Percentiles rank a stretch among this genome's conserved stretches.
These are phyloP conservation scores for Dothidotthia symphoricarpi DNA, from an alignment of 2,329 filamentous ascomycete genomes.

Conservation along the genomic window DNA sequence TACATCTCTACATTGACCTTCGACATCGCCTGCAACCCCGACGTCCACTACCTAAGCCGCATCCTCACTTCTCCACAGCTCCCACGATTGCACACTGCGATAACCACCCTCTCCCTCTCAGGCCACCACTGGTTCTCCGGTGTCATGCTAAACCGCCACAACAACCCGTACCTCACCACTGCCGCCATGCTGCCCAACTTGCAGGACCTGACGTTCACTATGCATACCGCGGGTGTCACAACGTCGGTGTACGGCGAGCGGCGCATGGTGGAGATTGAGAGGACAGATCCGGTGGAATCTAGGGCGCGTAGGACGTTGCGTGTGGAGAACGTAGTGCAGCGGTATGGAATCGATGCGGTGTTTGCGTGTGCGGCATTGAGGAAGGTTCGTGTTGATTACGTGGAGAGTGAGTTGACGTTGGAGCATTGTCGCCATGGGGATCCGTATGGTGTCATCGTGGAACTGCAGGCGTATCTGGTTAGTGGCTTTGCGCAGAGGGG, in stretches of 20 bases:
- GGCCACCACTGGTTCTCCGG: constrained; percentile 52
- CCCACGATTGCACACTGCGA: constrained; percentile 7
- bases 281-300: constrained; percentile 73
- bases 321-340: constrained; percentile 75
- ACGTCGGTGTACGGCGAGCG: constrained; percentile 63
- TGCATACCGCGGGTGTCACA: constrained; percentile 73
- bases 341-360: constrained; percentile 70
- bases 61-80: constrained; percentile 9
- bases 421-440: constrained; percentile 59
- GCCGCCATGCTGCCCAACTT: constrained; percentile 83
- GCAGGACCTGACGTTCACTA: constrained; percentile 74
- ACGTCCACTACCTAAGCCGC: constrained; percentile 8
- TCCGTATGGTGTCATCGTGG: constrained; percentile 2
- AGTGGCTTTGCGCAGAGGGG: constrained; percentile 4
- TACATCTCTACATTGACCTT: constrained; percentile 13
- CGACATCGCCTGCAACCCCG: constrained; percentile 9
- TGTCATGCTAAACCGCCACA: constrained; percentile 79
- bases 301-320: constrained; percentile 76
- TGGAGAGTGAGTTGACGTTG: constrained; percentile 59
- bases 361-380: constrained; percentile 68
- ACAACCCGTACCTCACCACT: constrained; percentile 85
- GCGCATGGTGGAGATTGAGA: constrained; percentile 63
- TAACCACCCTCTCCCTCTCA: constrained; percentile 46
- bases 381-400: constrained; percentile 73
- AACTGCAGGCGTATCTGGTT: constrained; percentile 3